Base-by-base conservation (phyloP, 345 rosid species). In the Populus pruinosa region DNA sequence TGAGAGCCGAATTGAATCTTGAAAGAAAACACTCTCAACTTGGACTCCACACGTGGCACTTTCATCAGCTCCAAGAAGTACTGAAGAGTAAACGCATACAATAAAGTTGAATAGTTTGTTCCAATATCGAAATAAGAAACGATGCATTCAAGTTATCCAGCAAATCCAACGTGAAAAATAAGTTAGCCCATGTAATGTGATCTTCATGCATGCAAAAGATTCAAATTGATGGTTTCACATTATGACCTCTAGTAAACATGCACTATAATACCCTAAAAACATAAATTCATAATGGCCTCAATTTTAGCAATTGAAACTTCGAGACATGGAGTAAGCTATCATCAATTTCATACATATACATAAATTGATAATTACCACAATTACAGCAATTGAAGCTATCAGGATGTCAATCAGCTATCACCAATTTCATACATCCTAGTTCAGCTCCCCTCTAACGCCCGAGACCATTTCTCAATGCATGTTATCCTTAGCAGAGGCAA, bases 11-110 rank as follows among this genome's bases (percentile, higher is more conserved):
- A 93, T 81, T 93, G 98, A 84, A 96, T 92, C 87, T 96, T 96
- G 91, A 96, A 96, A 82, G 97, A 89, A 88, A 96, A 93, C 61
- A 96, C 98, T 88, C 97, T 87, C 63, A 96, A 84, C 82, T 96
- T 96, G 36, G 97, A 94, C 87, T 93, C 99, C 33, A 93, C 99
- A 53, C 99, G 91, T 65, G 99, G 98, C 87, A 96, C 98, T 88
- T 93, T 96, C 98, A 96, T 96, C 76, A 81, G 90, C 92, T 93
- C 98, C 88, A 96, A 72, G 84, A 96, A 93, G 79, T 80, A 96
- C 99, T 96, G 92, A 49, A 68, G 21, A 55, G 35, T 33, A 33
- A 71, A 59, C 25, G 16, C 27, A 67, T 12, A 64, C 33, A 50
- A 72, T 44, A 27, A 61, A 5, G 9, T 8, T 35, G n/a, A 44